Base-by-base conservation (phyloP, 331 rosid species). In the Saraca asoca region DNA sequence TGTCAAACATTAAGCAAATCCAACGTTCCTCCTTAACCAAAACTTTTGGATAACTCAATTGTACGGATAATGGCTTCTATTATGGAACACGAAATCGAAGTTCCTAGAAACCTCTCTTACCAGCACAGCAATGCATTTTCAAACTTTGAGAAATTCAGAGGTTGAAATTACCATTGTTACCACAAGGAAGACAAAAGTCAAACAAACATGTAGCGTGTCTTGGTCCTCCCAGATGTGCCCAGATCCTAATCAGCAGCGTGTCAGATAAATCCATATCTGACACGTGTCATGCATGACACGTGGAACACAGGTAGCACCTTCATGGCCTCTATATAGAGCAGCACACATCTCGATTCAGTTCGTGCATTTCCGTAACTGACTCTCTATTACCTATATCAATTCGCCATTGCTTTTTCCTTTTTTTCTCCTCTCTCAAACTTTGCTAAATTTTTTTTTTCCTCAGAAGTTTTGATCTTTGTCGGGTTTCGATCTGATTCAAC, bases 211-310 rank as follows among this genome's bases (percentile, higher is more conserved):
- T 2, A 38, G 24, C 44, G 45, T 62, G 34, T 62, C 53, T 45
- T 62, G 53, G 49, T 13, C 18, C 6, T n/a, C n/a, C 56, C 5
- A 34, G 4, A 24, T 24, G 31, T 3, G 2, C 31, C 2, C 3
- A 0, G 15, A 75, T 74, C 80, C 66, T 70, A 82, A 63, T 79
- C 77, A 77, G 73, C 79, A 48, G 58, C 58, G 66, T 71, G 80
- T 68, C 13, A 42, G 31, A 9, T 10, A 35, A 43, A 76, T 67
- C 69, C 37, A 33, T 16, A 41, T 43, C 19, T 33, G 38, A 43
- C 59, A 81, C 74, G 77, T 81, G 14, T 59, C 37, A 31, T 13
- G 0, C 10, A 2, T 7, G 50, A 76, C 82, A 86, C 84, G 80
- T 77, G 91, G 79, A 81, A 8, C 0, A 0, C 42, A 51, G 42